Percentiles rank a stretch among this genome's conserved stretches.
phyloP scores from a whole-genome alignment of 2,329 filamentous ascomycete genomes.

The Huntiella savannae region DNA sequence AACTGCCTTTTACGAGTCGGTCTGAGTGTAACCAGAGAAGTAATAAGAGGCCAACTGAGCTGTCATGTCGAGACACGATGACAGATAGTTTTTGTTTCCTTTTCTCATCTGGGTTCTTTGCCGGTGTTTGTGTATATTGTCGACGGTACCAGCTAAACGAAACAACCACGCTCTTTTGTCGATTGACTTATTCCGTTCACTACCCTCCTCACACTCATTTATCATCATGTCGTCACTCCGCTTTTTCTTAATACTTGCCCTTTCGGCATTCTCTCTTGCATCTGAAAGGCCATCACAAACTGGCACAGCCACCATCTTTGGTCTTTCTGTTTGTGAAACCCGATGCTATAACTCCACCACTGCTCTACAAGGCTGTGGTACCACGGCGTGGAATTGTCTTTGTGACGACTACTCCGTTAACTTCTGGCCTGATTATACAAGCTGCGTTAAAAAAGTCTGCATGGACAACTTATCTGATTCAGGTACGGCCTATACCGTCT shows the following conservation, averaged over 20 bases:
- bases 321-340: conserved; percentile 9
- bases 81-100: not conserved
- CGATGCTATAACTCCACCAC: conserved; percentile 11
- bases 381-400: conserved; percentile 7
- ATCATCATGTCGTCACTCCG: not conserved
- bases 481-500: not conserved
- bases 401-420: conserved; percentile 5
- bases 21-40: too few species aligned
- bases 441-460: conserved; percentile 12
- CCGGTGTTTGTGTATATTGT: too few species aligned
- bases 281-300: not conserved
- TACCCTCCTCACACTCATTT: not conserved
- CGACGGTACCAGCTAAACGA: not conserved
- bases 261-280: not conserved
- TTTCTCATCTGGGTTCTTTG: not conserved
- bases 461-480: not conserved
- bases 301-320: not conserved
- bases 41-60: too few species aligned
- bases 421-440: conserved; percentile 10
- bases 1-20: too few species aligned
- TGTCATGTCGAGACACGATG: not conserved
- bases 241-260: not conserved
- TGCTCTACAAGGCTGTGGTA: conserved; percentile 6
- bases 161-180: not conserved
- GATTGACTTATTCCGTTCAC: not conserved